Base-by-base conservation (phyloP, 441 rosid genomes). In the Theobroma grandiflorum region DNA sequence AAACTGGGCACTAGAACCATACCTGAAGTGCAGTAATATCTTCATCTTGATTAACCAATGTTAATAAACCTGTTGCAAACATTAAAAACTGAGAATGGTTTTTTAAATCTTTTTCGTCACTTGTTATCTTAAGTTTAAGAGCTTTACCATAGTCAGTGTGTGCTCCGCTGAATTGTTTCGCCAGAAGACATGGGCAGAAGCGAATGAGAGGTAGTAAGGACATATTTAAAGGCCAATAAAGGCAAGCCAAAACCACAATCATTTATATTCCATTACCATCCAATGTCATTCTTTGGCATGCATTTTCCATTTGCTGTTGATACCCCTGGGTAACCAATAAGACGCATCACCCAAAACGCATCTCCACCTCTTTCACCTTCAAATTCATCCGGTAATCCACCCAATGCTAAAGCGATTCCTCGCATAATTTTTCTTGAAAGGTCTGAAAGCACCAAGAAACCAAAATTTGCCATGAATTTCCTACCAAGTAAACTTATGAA, bases 21-120 rank as follows among this genome's bases (percentile, higher is more conserved):
- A 93, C 99, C 97, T 93, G 94, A 73, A 94, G 99, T 63, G 98
- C 97, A 55, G 94, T 93, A 77, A 91, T 91, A 78, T 82, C 87
- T 81, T 94, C 96, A 82, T 96, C 98, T 88, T 96, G 99, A 86
- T 96, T 96, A 26, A 96, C 97, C 86, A 96, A 84, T n/a, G 97
- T 93, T 78, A 96, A 76, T 87, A 96, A 89, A 66, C 97, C 97
- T 91, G 78, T 79, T 61, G 53, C 47, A 75, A 26, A 62, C 18
- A 45, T 52, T 65, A 33, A 43, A 7, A 59, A 65, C 3, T 79
- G 70, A 82, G 77, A 78, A 57, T 64, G 2, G 52, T 42, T 61
- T 37, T 73, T 53, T 35, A 67, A 58, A 49, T 59, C 20, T 50
- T 53, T 70, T 47, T 20, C 6, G 11, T 31, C 26, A 45, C 33